Conservation (phyloP, 371 early-diverging fungal genomes). For the Mortierella sp. region DNA sequence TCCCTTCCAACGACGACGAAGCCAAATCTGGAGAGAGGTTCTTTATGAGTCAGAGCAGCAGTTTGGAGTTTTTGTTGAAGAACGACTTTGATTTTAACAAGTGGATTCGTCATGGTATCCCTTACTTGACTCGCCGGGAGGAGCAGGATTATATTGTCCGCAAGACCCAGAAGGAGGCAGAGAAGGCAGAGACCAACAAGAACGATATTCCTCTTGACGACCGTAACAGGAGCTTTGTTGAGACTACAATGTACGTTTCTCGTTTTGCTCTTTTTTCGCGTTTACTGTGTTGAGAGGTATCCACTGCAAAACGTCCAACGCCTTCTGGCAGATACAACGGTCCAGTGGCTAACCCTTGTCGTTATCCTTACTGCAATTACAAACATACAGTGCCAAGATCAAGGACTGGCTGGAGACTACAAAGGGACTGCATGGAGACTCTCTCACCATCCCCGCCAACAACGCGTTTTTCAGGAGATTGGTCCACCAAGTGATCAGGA, state of each 20-base stretch:
- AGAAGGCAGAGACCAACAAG: slow-evolving; percentile 35
- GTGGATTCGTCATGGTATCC: slow-evolving; percentile 74
- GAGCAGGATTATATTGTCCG: slow-evolving; percentile 56
- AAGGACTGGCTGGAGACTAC: slow-evolving; percentile 41
- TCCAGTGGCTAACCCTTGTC: neutral
- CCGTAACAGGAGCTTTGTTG: slow-evolving; percentile 62
- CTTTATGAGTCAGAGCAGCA: slow-evolving; percentile 76
- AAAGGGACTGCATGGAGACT: slow-evolving; percentile 16
- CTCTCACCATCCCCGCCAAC: slow-evolving; percentile 32
- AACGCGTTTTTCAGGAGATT: slow-evolving; percentile 50
- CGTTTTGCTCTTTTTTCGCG: neutral
- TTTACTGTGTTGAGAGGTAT: no score
- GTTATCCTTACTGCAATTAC: neutral
- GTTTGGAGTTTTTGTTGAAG: slow-evolving; percentile 76
- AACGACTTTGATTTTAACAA: slow-evolving; percentile 83
- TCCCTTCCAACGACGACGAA: slow-evolving; percentile 66
- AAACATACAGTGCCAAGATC: slow-evolving; percentile 26
- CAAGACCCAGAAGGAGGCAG: slow-evolving; percentile 52
- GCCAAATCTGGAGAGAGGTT: slow-evolving; percentile 62
- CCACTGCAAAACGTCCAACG: no score
- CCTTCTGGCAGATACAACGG: neutral
- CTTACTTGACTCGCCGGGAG: slow-evolving; percentile 68
- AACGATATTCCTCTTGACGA: slow-evolving; percentile 63
- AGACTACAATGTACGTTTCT: slow-evolving; percentile 34
- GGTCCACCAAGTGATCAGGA: slow-evolving; percentile 41